These are phyloP conservation scores for Tolypocladium tropicale DNA, from an alignment of 2,329 filamentous ascomycete genomes.

Conservation along the genomic window DNA sequence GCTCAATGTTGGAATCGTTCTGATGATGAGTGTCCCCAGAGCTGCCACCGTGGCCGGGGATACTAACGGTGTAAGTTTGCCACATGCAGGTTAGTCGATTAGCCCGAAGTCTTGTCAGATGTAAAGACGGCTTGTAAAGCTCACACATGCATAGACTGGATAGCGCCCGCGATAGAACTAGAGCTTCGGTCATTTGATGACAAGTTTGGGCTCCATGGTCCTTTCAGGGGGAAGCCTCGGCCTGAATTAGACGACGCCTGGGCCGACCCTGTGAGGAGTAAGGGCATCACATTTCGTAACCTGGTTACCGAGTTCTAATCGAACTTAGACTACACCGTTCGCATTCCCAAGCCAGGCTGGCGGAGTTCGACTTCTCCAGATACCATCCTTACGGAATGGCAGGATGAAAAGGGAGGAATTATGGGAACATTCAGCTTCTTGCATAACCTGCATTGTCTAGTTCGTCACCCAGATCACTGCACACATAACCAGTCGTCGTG, in stretches of 20 bases:
- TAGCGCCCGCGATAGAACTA: background rate
- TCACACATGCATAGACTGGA: background rate
- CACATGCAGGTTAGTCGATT: background rate
- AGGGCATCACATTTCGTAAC: background rate
- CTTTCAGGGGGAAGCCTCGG: background rate
- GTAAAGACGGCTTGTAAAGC: background rate
- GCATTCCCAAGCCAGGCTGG: background rate
- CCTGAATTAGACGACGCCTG: background rate
- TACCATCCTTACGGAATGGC: background rate
- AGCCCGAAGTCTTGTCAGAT: background rate
- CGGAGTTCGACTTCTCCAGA: background rate
- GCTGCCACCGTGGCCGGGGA: background rate
- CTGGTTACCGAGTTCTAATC: background rate
- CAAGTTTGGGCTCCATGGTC: background rate
- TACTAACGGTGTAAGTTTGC: background rate
- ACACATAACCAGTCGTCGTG: background rate
- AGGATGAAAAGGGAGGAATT: background rate
- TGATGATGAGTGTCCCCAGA: background rate
- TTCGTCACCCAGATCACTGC: background rate
- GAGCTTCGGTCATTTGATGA: background rate
- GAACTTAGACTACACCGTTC: background rate
- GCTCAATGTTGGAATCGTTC: background rate
- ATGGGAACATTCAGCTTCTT: background rate
- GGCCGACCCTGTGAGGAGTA: background rate
- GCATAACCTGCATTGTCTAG: background rate